These are phyloP conservation scores for Beta vulgaris DNA, from an alignment of 148 eudicot species.

Conservation along the genomic window DNA sequence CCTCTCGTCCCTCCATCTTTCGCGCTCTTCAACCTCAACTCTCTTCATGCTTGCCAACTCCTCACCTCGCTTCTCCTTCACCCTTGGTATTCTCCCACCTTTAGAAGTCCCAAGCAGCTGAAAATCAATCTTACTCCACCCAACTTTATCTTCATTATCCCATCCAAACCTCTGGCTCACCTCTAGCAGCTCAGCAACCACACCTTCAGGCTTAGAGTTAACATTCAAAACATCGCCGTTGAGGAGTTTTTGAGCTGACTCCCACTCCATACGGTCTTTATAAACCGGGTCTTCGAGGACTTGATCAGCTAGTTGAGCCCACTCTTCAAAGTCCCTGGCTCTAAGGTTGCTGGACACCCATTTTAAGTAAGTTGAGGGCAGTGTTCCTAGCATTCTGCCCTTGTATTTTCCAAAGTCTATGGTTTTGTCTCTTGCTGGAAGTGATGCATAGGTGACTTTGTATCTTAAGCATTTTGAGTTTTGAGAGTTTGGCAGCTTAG, in stretches of 20 bases:
- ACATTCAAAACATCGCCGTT: slow-evolving; percentile 34
- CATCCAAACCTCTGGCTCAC: slow-evolving; percentile 73
- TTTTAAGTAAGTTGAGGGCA: slow-evolving; percentile 68
- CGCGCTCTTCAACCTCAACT: background rate
- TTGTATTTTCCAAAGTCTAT: slow-evolving; percentile 78
- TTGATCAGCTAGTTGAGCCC: slow-evolving; percentile 64
- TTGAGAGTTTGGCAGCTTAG: slow-evolving; percentile 3
- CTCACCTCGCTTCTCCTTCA: slow-evolving; percentile 13
- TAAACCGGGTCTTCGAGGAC: slow-evolving; percentile 78
- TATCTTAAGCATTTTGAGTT: slow-evolving; percentile 11
- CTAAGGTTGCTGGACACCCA: slow-evolving; percentile 67
- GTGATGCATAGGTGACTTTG: slow-evolving; percentile 13
- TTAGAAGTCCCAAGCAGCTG: slow-evolving; percentile 70
- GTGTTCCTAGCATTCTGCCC: slow-evolving; percentile 68
- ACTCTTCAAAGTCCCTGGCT: slow-evolving; percentile 53
- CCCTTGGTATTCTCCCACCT: slow-evolving; percentile 69
- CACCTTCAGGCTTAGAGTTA: slow-evolving; percentile 1
- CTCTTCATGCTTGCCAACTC: background rate
- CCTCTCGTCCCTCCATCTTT: background rate
- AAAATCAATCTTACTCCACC: slow-evolving; percentile 64
- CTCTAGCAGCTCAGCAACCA: slow-evolving; percentile 49
- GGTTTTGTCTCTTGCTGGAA: slow-evolving; percentile 55
- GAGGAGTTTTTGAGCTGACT: slow-evolving; percentile 52
- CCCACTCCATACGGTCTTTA: slow-evolving; percentile 83
- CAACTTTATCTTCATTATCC: slow-evolving; percentile 69